phyloP scores from a whole-genome alignment of 2,329 filamentous ascomycete species.

The Fusarium virguliforme region DNA sequence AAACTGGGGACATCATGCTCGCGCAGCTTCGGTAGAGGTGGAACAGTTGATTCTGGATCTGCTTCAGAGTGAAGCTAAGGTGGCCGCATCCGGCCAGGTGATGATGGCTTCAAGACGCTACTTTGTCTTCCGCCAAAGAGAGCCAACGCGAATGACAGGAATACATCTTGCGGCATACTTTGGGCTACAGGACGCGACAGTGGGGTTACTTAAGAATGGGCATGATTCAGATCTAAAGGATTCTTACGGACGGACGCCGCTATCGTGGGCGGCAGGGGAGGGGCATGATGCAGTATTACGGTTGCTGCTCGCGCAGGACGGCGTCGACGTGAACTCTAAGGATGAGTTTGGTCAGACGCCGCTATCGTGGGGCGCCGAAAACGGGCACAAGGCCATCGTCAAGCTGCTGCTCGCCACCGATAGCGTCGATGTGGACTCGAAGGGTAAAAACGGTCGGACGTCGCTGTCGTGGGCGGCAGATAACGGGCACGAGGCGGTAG shows the following conservation, averaged over 20 bases:
- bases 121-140: too few species aligned
- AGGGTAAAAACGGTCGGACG: too few species aligned
- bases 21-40: not conserved
- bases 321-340: conserved; percentile 1
- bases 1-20: conserved; percentile 35
- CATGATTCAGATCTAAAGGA: too few species aligned
- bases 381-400: not conserved
- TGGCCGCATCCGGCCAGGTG: conserved; percentile 6
- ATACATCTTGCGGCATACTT: conserved; percentile 21
- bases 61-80: not conserved
- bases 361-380: not conserved
- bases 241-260: not conserved
- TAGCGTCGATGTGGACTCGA: too few species aligned
- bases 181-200: too few species aligned
- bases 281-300: not conserved
- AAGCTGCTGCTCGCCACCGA: conserved; percentile 6
- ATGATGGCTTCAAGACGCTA: not conserved
- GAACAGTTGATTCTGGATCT: conserved; percentile 10
- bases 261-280: not conserved
- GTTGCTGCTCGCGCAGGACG: not conserved
- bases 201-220: too few species aligned
- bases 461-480: too few species aligned
- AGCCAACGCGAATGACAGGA: not conserved
- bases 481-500: too few species aligned
- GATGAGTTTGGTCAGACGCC: not conserved